Evolutionary conservation across 352 stramenopile genomes (phyloP), one percentile per base, ranked within the genome.

Genomic region (Phytophthora tentaculata): DNA sequence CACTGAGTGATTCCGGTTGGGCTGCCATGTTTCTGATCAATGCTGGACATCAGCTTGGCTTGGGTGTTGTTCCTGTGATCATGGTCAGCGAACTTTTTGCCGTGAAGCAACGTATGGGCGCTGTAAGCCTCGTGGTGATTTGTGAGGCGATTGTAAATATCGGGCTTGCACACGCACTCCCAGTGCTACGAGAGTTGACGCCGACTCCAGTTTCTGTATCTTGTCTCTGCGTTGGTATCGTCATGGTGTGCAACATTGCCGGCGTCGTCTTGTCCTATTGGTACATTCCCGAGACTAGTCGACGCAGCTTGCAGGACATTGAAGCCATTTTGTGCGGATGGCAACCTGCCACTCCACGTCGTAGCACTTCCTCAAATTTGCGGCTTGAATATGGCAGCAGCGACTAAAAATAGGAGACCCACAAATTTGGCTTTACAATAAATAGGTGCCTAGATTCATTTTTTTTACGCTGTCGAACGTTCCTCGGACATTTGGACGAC

Each of bases 281-380:
- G 59, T 95, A 88, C 49, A 62, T 95, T 14, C 86, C 86, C 1
- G 86, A 95, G 71, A 95, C 86, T 9, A 92, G 82, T 26, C 57
- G 80, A 28, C 84, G 84, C 29, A 92, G 83, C 66, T 77, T 95
- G 5, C 86, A 95, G 69, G 80, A 91, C 58, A 91, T 37, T n/a
- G 86, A 95, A 50, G 83, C 86, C 26, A 89, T 93, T 60, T 58
- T 93, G 39, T 86, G 74, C 0, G 86, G 86, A 23, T 95, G 85
- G 83, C 83, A 83, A 37, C 83, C 86, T 14, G 83, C 86, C 19
- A 95, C 86, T 26, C 86, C 86, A 52, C 80, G 73, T 2, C 80
- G 76, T 10, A 53, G 67, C 26, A 72, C 73, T 23, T 87, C 80
- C 17, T 87, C 80, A 12, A 69, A 82, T 48, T n/a, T n/a, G n/a